Base-by-base conservation (phyloP, 352 stramenopile genomes). In the Pythium insidiosum region DNA sequence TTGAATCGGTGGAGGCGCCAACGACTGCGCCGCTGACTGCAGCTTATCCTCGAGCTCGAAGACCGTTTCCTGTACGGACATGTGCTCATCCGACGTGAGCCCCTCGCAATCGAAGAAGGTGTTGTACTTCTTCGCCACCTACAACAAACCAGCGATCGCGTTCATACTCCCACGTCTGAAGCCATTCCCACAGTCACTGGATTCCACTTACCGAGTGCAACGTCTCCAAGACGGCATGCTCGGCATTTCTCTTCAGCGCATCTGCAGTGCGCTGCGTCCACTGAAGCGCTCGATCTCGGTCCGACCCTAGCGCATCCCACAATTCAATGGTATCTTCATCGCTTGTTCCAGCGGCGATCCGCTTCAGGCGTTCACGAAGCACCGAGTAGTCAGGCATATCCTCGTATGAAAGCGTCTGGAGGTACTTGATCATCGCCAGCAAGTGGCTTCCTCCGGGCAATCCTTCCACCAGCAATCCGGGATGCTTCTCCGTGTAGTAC, bases 401-500 rank as follows among this genome's bases (percentile, higher is more conserved):
- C 30, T 73, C 73, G 38, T 94, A 94, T 36, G 70, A 74, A 2
- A 92, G 62, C 15, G 62, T 72, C 26, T 82, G 62, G 1, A 94
- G 29, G 46, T 92, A 88, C 39, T 83, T 71, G 51, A 88, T 83
- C 40, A 94, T 82, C 20, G 66, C 73, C 18, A 92, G 41, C 33
- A 94, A 53, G 39, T 90, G 75, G 2, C 59, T 56, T 5, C 73
- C 75, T 13, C 82, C 82, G 6, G 71, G 58, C 1, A 94, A 63
- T 6, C 75, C 75, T 47, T 94, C 77, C 1, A 94, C 70, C 22
- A 94, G 42, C 35, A 89, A 50, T 18, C 51, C 63, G 5, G 77
- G 77, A 22, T 72, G 68, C 36, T 63, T 73, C 63, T 92, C 79
- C 4, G 79, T 90, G 50, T 84, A 94, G 48, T 86, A 80, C 46